phyloP scores from a whole-genome alignment of 257 asterid species.

The Scutellaria barbata region DNA sequence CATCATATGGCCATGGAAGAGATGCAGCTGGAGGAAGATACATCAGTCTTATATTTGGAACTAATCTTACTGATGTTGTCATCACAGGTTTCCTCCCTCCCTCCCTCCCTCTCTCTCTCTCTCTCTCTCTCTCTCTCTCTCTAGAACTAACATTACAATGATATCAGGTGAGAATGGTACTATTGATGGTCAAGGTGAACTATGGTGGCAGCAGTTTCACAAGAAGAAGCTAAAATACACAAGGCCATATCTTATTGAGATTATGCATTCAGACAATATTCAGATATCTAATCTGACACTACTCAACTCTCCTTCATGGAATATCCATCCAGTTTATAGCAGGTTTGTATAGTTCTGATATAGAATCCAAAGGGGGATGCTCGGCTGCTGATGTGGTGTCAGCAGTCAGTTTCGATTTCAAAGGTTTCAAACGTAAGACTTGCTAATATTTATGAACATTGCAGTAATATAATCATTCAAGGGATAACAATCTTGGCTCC shows the following conservation, averaged over 20 bases:
- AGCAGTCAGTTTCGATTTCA: too few species aligned
- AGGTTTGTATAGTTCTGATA: conserved; percentile 39
- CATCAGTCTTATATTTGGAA: conserved; percentile 80
- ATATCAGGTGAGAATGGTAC: conserved; percentile 81
- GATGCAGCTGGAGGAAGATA: conserved; percentile 89
- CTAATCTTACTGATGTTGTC: conserved; percentile 81
- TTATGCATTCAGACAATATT: conserved; percentile 72
- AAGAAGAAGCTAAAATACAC: conserved; percentile 72
- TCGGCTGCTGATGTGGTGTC: too few species aligned
- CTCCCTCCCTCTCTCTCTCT: not conserved
- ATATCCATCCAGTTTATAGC: conserved; percentile 89
- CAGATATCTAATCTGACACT: conserved; percentile 80
- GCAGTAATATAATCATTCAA: conserved; percentile 76
- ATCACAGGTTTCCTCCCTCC: conserved; percentile 49
- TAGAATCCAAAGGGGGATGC: too few species aligned
- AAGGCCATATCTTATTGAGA: conserved; percentile 80
- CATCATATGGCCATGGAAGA: conserved; percentile 92
- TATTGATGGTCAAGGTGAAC: conserved; percentile 77
- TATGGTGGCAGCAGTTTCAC: conserved; percentile 94
- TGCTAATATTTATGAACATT: conserved; percentile 3
- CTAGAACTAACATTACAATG: not conserved
- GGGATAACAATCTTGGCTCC: conserved; percentile 89
- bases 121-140: not conserved
- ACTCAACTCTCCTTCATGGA: conserved; percentile 87
- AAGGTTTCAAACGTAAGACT: not conserved